Conservation (phyloP, 176 grass and related monocot species). For the Oryza officinalis region DNA sequence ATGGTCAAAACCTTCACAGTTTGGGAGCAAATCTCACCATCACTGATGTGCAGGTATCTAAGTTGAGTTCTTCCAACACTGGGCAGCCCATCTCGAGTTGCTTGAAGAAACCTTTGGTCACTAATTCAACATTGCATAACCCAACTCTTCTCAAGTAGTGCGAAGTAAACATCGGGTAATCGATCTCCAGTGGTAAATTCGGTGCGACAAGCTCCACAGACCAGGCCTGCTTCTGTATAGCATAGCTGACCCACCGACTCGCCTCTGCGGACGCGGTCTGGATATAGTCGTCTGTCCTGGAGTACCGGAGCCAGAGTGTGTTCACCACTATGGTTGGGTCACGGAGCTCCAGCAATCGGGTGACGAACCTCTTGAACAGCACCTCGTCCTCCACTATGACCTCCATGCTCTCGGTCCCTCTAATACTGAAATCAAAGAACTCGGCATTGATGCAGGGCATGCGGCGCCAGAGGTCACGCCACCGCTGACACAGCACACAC, state of each 20-base stretch:
- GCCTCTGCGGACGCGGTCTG: neutral
- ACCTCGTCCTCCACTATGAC: no score
- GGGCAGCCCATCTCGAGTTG: neutral
- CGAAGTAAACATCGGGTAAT: neutral
- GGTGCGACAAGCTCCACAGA: neutral
- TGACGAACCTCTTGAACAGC: constrained; percentile 30
- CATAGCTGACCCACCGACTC: constrained; percentile 27
- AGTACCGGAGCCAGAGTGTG: neutral
- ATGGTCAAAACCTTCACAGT: constrained; percentile 17
- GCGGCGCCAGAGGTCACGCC: constrained; percentile 29
- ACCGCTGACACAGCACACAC: constrained; percentile 11
- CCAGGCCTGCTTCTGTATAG: neutral
- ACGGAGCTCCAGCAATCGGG: constrained; percentile 15
- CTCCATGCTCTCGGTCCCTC: no score
- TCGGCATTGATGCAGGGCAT: constrained; percentile 2
- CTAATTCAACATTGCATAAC: neutral
- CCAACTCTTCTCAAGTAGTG: neutral
- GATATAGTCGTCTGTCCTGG: rapidly evolving
- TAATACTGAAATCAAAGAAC: neutral
- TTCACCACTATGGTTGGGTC: neutral
- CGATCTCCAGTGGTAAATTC: rapidly evolving
- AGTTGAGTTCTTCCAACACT: neutral
- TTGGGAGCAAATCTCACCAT: neutral
- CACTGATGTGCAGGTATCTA: neutral
- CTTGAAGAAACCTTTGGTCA: neutral